Percentiles rank a stretch among this genome's conserved stretches.
These are phyloP conservation scores for Fistulina hepatica DNA, from an alignment of 1,284 basidiomycete genomes.

Conservation along the genomic window DNA sequence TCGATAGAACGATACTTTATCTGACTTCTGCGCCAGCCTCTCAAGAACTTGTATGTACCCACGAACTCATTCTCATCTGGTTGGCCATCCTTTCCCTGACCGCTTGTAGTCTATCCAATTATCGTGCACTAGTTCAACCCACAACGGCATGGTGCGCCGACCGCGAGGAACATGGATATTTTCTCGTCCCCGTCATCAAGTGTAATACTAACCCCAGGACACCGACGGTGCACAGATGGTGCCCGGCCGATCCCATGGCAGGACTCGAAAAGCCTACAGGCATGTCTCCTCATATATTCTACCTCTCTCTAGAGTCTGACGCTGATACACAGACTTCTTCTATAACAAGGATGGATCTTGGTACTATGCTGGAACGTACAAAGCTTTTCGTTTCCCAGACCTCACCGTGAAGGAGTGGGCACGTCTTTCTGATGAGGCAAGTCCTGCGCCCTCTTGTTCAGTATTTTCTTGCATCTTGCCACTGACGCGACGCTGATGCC, in stretches of 20 bases:
- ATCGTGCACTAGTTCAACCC: conserved; percentile 50
- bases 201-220: conserved; percentile 67
- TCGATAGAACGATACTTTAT: conserved; percentile 8
- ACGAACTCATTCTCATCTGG: background rate
- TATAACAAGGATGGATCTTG: conserved; percentile 66
- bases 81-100: conserved; percentile 5
- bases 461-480: conserved; percentile 3
- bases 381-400: conserved; percentile 50
- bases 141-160: conserved; percentile 70
- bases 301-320: background rate
- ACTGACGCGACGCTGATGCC: no score
- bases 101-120: conserved; percentile 42
- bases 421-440: conserved; percentile 50
- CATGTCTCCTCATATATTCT: conserved; percentile 17
- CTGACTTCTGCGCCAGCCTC: conserved; percentile 24
- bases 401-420: conserved; percentile 58
- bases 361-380: conserved; percentile 74
- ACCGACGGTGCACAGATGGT: conserved; percentile 62
- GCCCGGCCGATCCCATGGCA: conserved; percentile 42
- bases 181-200: conserved; percentile 58
- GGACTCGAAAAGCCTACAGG: conserved; percentile 53
- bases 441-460: conserved; percentile 8
- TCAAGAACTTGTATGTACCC: conserved; percentile 39
- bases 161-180: conserved; percentile 69
- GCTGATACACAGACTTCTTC: conserved; percentile 50